phyloP scores from a whole-genome alignment of 148 eudicot species.

The Polygonum aviculare region DNA sequence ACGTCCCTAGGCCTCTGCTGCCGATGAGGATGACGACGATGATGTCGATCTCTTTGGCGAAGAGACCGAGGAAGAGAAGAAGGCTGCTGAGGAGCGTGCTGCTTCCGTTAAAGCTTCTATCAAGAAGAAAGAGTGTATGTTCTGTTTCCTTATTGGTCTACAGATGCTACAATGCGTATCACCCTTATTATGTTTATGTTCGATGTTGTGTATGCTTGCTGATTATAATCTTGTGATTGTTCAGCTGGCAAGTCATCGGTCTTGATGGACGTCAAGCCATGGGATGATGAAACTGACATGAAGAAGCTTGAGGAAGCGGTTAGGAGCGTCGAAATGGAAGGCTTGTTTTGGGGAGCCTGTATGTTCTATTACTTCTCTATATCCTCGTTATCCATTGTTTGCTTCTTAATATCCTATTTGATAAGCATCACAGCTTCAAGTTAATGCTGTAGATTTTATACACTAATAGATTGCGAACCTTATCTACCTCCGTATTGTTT shows the following conservation, averaged over 20 bases:
- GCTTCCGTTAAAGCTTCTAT: constrained; percentile 60
- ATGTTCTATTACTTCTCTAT: neutral
- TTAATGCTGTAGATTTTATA: constrained; percentile 28
- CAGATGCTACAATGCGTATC: too few relatives aligned
- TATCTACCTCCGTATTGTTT: constrained; percentile 23
- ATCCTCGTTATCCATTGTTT: neutral
- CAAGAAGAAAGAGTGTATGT: constrained; percentile 72
- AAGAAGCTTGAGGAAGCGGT: constrained; percentile 85
- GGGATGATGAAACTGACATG: constrained; percentile 99
- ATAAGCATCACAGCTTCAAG: constrained; percentile 22
- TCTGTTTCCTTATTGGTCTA: too few relatives aligned
- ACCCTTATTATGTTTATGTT: too few relatives aligned
- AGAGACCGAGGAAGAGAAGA: constrained; percentile 97
- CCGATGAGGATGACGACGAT: constrained; percentile 68
- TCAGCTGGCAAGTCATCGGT: constrained; percentile 90
- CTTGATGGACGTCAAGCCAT: constrained; percentile 78
- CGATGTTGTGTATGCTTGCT: neutral
- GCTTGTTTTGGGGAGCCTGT: constrained; percentile 94
- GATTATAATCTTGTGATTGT: constrained; percentile 12
- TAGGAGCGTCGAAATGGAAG: constrained; percentile 68
- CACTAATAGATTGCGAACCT: constrained; percentile 10
- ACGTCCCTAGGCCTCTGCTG: constrained; percentile 54
- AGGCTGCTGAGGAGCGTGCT: constrained; percentile 78
- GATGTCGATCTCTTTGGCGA: constrained; percentile 96
- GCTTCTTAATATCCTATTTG: neutral